These are phyloP conservation scores for Ceratocystis cubensis DNA, from an alignment of 2,329 filamentous ascomycete genomes.

Conservation along the genomic window DNA sequence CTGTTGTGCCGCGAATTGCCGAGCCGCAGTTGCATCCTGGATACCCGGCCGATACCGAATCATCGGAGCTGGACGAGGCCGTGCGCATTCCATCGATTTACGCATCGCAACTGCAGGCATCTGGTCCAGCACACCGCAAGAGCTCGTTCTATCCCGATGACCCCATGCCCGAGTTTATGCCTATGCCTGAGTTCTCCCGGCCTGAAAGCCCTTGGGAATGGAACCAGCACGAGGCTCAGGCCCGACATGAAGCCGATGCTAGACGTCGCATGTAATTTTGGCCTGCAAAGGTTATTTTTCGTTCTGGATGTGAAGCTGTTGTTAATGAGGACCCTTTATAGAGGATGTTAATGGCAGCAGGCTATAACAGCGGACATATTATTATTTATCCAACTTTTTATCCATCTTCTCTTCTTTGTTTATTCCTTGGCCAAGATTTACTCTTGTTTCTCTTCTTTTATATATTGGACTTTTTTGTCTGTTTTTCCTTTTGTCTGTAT, in stretches of 20 bases:
- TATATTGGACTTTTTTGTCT: slow-evolving; percentile 10
- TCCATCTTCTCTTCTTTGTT: slow-evolving; percentile 14
- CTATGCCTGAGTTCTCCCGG: background rate
- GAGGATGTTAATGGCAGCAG: background rate
- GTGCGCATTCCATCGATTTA: slow-evolving; percentile 15
- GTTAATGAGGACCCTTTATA: background rate
- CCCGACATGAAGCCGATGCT: background rate
- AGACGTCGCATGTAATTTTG: slow-evolving; percentile 1
- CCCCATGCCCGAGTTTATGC: background rate
- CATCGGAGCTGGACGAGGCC: slow-evolving; percentile 5
- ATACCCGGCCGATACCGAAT: background rate
- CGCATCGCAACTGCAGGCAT: background rate
- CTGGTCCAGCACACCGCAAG: background rate
- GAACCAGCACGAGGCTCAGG: slow-evolving; percentile 6
- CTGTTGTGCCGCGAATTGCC: background rate
- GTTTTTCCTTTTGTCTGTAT: background rate
- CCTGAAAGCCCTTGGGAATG: slow-evolving; percentile 18
- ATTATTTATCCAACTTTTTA: background rate
- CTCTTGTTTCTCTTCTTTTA: slow-evolving; percentile 7
- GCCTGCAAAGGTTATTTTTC: background rate
- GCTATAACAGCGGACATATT: background rate
- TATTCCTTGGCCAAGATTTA: slow-evolving; percentile 9
- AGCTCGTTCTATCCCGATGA: slow-evolving; percentile 14
- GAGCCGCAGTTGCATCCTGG: background rate
- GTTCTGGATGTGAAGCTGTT: background rate